These are phyloP conservation scores for Xylaria castorea DNA, from an alignment of 495 filamentous ascomycete genomes.

Conservation along the genomic window DNA sequence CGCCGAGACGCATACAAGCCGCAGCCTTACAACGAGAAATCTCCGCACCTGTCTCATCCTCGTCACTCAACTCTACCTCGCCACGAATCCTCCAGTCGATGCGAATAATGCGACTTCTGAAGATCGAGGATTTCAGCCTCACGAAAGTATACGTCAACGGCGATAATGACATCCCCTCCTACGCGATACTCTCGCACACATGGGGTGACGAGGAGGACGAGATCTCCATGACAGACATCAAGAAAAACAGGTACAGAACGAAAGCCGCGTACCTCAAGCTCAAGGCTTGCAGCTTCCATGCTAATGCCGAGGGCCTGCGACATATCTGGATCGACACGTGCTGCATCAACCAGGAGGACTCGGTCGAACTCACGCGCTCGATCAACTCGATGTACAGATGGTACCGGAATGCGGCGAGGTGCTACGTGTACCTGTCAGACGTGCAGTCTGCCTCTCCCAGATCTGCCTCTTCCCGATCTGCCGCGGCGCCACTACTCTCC, in stretches of 20 bases:
- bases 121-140: background rate
- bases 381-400: background rate
- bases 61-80: background rate
- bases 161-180: background rate
- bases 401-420: background rate
- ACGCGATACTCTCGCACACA: background rate
- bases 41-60: background rate
- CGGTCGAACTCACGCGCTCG: background rate
- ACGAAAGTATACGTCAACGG: background rate
- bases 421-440: background rate
- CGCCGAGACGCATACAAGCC: background rate
- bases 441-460: background rate
- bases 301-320: background rate
- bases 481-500: background rate
- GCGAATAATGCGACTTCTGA: background rate
- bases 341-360: background rate
- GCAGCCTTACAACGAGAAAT: background rate
- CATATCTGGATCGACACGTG: background rate
- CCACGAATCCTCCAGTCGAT: background rate
- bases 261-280: slow-evolving; percentile 4
- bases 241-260: background rate
- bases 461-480: no score
- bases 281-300: background rate
- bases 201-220: slow-evolving; percentile 1
- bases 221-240: background rate